Evolutionary conservation across 805 yeast genomes (phyloP).

Genomic region (Cyberlindnera saturnus): DNA sequence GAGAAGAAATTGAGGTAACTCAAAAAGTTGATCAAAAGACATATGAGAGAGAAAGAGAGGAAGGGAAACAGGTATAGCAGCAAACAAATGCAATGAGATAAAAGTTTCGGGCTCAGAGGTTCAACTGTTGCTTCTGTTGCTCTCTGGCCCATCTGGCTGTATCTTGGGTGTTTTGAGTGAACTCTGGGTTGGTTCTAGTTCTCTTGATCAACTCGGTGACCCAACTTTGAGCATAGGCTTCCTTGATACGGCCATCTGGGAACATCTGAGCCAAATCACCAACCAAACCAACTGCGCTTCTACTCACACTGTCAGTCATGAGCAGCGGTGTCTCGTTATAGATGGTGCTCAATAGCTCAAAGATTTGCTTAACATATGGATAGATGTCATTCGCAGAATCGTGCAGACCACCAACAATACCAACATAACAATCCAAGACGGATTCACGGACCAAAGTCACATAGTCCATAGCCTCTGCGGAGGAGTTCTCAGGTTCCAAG

Average conservation of each 20-base stretch:
- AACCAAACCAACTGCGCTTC: constrained; percentile 82
- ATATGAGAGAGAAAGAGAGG: neutral
- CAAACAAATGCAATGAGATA: neutral
- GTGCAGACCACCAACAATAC: constrained; percentile 86
- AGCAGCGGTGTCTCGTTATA: constrained; percentile 55
- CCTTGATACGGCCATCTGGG: constrained; percentile 68
- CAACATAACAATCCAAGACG: constrained; percentile 93
- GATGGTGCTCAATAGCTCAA: constrained; percentile 58
- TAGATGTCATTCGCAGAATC: constrained; percentile 58
- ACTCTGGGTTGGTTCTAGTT: constrained; percentile 58
- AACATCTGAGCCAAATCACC: constrained; percentile 91
- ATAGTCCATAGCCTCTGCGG: constrained; percentile 75
- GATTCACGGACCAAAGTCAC: constrained; percentile 70
- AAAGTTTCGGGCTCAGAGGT: constrained; percentile 4
- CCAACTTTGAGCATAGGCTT: constrained; percentile 69
- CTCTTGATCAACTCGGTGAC: constrained; percentile 68
- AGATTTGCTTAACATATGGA: constrained; percentile 63
- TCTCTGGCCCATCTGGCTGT: constrained; percentile 98
- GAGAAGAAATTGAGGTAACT: neutral
- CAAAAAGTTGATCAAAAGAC: constrained; percentile 1
- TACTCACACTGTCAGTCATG: constrained; percentile 61
- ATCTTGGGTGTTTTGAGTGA: constrained; percentile 65
- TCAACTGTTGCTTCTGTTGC: constrained; percentile 31
- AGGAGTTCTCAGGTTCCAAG: constrained; percentile 56
- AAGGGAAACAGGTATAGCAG: neutral